These are phyloP conservation scores for Allomyces javanicus DNA, from an alignment of 192 early-diverging fungal genomes.

Conservation along the genomic window DNA sequence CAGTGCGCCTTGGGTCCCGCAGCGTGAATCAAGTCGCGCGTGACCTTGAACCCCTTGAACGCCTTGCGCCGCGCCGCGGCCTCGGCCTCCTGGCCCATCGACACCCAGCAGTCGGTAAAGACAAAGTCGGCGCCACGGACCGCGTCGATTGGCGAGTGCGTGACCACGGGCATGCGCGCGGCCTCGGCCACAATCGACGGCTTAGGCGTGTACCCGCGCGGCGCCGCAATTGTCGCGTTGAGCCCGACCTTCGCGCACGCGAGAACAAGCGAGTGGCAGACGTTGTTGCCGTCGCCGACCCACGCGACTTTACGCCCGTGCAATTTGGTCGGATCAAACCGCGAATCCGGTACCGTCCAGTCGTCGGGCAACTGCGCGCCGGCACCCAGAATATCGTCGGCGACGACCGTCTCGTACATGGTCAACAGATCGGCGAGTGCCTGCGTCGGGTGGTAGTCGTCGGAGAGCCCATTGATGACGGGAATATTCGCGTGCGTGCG, in stretches of 20 bases:
- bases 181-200: conserved; percentile 17
- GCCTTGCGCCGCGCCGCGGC: conserved; percentile 58
- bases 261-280: conserved; percentile 73
- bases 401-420: conserved; percentile 46
- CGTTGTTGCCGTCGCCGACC: conserved; percentile 98
- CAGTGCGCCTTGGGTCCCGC: conserved; percentile 70
- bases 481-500: conserved; percentile 76
- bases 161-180: conserved; percentile 27
- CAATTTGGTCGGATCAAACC: conserved; percentile 33
- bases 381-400: not conserved
- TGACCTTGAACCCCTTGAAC: conserved; percentile 78
- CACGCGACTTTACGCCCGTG: conserved; percentile 71
- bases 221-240: conserved; percentile 62
- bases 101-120: conserved; percentile 97
- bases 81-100: conserved; percentile 93
- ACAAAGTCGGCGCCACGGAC: conserved; percentile 66
- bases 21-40: conserved; percentile 53
- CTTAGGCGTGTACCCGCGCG: conserved; percentile 57
- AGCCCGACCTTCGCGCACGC: conserved; percentile 78
- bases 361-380: not conserved
- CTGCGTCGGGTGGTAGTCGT: conserved; percentile 91
- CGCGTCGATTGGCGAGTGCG: conserved; percentile 53
- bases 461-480: conserved; percentile 88
- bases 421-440: conserved; percentile 91
- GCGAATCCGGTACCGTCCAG: conserved; percentile 1